Base-by-base conservation (phyloP, 2,329 filamentous ascomycete genomes). In the Fusarium setosum region DNA sequence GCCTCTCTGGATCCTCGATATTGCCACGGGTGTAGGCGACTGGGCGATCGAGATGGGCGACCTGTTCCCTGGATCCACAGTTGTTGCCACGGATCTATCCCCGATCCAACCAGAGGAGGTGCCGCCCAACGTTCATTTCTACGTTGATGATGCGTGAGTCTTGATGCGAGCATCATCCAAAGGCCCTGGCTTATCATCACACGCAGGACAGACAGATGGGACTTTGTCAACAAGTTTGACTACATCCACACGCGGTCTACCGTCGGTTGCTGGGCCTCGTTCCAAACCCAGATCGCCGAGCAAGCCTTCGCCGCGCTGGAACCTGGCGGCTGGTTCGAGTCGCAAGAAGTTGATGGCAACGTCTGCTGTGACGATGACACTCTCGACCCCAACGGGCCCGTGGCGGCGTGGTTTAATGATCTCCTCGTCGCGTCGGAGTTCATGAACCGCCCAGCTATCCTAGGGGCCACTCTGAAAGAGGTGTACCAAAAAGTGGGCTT, bases 121-220 rank as follows among this genome's bases (percentile, higher is more conserved):
- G 0, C 90, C 91, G 1, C 84, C 85, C 23, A 94, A 94, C 59
- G 89, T 93, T 18, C 85, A 88, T 56, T 94, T 94, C 65, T 87
- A 88, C 59, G 84, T 94, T 32, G 90, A 93, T 68, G 90, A 93
- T 69, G 75, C 76, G 74, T 76, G 63, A 70, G 75, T 75, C 0
- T 24, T 18, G 31, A 23, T 5, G n/a, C 13, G 17, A 12, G n/a
- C 5, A 8, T n/a, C 26, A 13, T 13, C n/a, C 12, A 12, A 18
- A 9, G 4, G 9, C 34, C 32, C n/a, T 38, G 8, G 26, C n/a
- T 34, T n/a, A n/a, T 9, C 29, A 11, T 4, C 50, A 37, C 79
- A 80, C n/a, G 73, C 76, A 10, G 80, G 83, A 56, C 75, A 77
- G 63, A 66, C 18, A 31, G 29, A 5, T 85, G 83, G 83, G 76